phyloP scores from a whole-genome alignment of 345 rosid genomes.

The Abelmoschus esculentus region DNA sequence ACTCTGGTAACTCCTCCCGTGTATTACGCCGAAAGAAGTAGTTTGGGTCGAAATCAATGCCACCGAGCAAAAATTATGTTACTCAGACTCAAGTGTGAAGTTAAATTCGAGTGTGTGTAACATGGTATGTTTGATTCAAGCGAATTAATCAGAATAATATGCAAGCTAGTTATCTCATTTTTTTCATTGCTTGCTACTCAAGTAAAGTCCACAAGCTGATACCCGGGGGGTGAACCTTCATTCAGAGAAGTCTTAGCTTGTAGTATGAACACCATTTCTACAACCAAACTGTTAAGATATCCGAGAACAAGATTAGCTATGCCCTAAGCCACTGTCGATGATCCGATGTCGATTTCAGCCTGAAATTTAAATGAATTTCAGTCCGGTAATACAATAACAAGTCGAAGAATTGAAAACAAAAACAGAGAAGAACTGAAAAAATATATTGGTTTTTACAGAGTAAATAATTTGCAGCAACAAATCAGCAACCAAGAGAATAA shows the following conservation, averaged over 20 bases:
- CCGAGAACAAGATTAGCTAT: conserved; percentile 80
- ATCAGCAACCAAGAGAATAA: background rate
- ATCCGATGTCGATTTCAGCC: conserved; percentile 71
- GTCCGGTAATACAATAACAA: background rate
- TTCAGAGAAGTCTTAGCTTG: conserved; percentile 40
- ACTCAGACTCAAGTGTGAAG: background rate
- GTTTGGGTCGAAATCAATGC: background rate
- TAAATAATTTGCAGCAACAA: no score
- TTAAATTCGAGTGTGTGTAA: background rate
- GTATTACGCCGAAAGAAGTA: background rate
- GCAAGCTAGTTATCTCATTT: background rate
- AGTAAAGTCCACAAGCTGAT: background rate
- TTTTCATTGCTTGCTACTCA: background rate
- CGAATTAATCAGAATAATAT: background rate
- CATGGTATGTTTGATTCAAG: background rate
- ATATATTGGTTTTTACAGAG: no score
- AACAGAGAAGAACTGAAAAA: background rate
- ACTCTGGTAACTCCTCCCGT: conserved; percentile 21
- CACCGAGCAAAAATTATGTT: background rate
- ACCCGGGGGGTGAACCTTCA: no score
- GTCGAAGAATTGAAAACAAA: background rate
- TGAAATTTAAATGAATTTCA: conserved; percentile 17
- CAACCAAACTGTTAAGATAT: conserved; percentile 70
- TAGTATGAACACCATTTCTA: conserved; percentile 89
- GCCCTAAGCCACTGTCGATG: conserved; percentile 90